Percentiles rank a stretch among this genome's conserved stretches.
Conservation (phyloP, 768 basidiomycete genomes). For the Guyanaporus albipodus region DNA sequence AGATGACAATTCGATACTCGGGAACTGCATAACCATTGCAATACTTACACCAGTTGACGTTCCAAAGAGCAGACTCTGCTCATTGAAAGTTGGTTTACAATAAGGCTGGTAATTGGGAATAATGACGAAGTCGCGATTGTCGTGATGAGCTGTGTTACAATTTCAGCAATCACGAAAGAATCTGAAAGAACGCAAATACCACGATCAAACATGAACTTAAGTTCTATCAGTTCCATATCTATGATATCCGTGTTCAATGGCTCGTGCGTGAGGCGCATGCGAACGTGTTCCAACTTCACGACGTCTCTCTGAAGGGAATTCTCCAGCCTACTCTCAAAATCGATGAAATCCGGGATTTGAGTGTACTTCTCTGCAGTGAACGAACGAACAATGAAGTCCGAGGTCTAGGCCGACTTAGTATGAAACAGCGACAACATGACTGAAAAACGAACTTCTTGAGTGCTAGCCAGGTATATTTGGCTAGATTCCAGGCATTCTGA, state of each 20-base stretch:
- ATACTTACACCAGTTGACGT: slow-evolving; percentile 58
- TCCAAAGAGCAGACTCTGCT: slow-evolving; percentile 66
- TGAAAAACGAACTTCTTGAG: slow-evolving; percentile 59
- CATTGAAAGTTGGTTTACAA: slow-evolving; percentile 46
- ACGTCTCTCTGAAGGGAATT: slow-evolving; percentile 83
- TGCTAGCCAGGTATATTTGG: slow-evolving; percentile 76
- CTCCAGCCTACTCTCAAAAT: slow-evolving; percentile 76
- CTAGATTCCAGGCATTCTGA: slow-evolving; percentile 77
- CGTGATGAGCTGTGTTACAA: slow-evolving; percentile 57
- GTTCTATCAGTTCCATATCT: slow-evolving; percentile 79
- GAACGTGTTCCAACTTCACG: slow-evolving; percentile 77
- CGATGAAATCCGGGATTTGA: slow-evolving; percentile 84
- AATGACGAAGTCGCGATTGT: slow-evolving; percentile 83
- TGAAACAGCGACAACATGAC: background rate
- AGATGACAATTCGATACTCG: background rate
- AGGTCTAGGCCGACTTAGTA: slow-evolving; percentile 45
- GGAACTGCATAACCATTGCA: background rate
- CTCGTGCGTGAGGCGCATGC: slow-evolving; percentile 80
- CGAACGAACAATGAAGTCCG: slow-evolving; percentile 76
- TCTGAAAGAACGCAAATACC: slow-evolving; percentile 38
- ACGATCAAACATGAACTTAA: slow-evolving; percentile 79
- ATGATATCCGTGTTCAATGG: slow-evolving; percentile 64
- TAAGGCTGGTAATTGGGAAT: slow-evolving; percentile 75
- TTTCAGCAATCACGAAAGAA: background rate
- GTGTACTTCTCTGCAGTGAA: slow-evolving; percentile 81